Evolutionary conservation across 75 land plant genomes (phyloP).

Genomic region (Picea glauca): DNA sequence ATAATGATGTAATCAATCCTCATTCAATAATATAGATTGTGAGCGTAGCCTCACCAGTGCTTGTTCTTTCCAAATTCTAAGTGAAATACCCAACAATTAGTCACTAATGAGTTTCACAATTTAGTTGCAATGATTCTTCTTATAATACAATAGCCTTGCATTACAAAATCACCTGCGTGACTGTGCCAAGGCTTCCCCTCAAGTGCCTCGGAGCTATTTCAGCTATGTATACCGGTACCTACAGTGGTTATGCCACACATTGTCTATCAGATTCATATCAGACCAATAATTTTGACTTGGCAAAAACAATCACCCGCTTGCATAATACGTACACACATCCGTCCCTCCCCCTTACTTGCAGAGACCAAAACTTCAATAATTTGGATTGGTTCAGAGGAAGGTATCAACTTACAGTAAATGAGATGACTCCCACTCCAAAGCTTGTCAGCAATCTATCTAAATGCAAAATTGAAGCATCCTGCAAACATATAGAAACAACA

Average conservation of each 20-base stretch:
- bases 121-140: no score
- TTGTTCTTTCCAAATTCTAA: no score
- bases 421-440: slow-evolving; percentile 87
- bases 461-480: slow-evolving; percentile 63
- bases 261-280: no score
- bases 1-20: no score
- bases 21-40: no score
- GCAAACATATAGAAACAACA: not conserved
- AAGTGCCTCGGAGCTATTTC: slow-evolving; percentile 63
- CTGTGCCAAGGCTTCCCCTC: slow-evolving; percentile 69
- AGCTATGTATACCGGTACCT: no score
- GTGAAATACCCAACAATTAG: not conserved
- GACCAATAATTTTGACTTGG: no score
- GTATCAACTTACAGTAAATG: slow-evolving; percentile 61
- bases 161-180: slow-evolving; percentile 5
- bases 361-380: not conserved
- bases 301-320: no score
- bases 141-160: not conserved
- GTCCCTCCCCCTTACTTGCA: no score
- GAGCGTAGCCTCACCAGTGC: no score
- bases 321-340: no score
- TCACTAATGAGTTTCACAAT: no score
- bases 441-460: slow-evolving; percentile 78
- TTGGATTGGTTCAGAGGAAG: not conserved
- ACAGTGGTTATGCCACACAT: not conserved